phyloP scores from a whole-genome alignment of 2,329 filamentous ascomycete genomes.

The Epichloe uncinata region DNA sequence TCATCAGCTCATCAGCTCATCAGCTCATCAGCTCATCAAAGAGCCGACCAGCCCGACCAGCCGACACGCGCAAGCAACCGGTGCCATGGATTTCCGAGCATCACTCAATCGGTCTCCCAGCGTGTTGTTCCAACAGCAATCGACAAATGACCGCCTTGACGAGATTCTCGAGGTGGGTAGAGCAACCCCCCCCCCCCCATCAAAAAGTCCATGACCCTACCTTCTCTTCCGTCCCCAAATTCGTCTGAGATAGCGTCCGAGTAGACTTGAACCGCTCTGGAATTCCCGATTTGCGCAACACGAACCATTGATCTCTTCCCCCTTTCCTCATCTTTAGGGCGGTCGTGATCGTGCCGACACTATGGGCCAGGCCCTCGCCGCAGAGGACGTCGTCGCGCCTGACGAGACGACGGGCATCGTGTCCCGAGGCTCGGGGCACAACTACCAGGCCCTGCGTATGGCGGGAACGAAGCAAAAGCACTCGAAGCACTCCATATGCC shows the following conservation, averaged over 20 bases:
- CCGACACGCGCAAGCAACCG: not conserved
- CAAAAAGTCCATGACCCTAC: not conserved
- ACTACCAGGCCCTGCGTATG: conserved; percentile 27
- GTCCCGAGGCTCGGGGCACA: conserved; percentile 19
- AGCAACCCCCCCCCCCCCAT: no score
- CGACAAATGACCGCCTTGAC: conserved; percentile 28
- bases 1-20: no score
- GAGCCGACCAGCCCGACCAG: no score
- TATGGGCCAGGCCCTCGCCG: conserved; percentile 19
- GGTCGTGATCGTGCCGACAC: conserved; percentile 29
- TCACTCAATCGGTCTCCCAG: not conserved
- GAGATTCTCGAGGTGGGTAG: conserved; percentile 32
- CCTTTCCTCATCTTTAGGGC: conserved; percentile 16
- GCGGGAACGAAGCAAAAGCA: conserved; percentile 6
- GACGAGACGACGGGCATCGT: conserved; percentile 32
- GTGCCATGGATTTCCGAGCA: not conserved
- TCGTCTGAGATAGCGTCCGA: not conserved
- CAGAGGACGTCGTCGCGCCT: conserved; percentile 11
- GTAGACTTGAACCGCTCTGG: no score
- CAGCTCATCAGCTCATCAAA: no score
- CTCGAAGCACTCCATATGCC: conserved; percentile 8
- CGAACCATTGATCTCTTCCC: not conserved
- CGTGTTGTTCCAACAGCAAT: conserved; percentile 14
- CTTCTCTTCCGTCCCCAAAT: not conserved
- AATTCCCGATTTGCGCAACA: no score